phyloP scores from a whole-genome alignment of 208 protist species.

The Acanthamoeba sp. region DNA sequence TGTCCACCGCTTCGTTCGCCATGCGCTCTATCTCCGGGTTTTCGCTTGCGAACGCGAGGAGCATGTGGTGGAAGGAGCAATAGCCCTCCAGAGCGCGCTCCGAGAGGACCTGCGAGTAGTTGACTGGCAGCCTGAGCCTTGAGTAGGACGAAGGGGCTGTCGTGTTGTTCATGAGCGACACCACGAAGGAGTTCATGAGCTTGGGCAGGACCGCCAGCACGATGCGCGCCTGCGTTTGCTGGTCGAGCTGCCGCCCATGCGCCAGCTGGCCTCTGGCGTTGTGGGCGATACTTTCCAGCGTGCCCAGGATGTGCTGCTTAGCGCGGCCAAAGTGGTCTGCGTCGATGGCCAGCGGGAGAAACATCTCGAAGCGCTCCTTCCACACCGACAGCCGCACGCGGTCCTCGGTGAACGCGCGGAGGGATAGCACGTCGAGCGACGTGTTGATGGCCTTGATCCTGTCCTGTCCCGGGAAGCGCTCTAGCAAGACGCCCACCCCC shows the following conservation, averaged over 20 bases:
- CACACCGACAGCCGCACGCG: slow-evolving; percentile 53
- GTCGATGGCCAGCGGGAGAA: slow-evolving; percentile 48
- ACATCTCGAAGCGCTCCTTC: slow-evolving; percentile 31
- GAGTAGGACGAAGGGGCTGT: background rate
- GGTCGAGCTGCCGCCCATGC: background rate
- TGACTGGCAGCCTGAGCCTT: background rate
- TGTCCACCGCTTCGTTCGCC: slow-evolving; percentile 10
- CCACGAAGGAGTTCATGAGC: slow-evolving; percentile 71
- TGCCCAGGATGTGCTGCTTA: background rate
- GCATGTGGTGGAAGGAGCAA: slow-evolving; percentile 74
- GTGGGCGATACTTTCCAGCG: background rate
- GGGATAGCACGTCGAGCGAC: slow-evolving; percentile 53
- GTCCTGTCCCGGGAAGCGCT: background rate
- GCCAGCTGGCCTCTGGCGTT: background rate
- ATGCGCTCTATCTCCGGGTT: background rate
- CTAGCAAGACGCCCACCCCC: background rate
- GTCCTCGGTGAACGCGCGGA: background rate
- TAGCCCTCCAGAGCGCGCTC: slow-evolving; percentile 61
- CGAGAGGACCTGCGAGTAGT: slow-evolving; percentile 35
- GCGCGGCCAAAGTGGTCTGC: background rate
- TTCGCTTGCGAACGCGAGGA: background rate
- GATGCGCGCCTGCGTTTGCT: background rate
- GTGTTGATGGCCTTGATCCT: background rate
- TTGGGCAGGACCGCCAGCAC: slow-evolving; percentile 2
- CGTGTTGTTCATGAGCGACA: slow-evolving; percentile 44